These are phyloP conservation scores for Mycena galericulata DNA, from an alignment of 768 basidiomycete genomes.

Conservation along the genomic window DNA sequence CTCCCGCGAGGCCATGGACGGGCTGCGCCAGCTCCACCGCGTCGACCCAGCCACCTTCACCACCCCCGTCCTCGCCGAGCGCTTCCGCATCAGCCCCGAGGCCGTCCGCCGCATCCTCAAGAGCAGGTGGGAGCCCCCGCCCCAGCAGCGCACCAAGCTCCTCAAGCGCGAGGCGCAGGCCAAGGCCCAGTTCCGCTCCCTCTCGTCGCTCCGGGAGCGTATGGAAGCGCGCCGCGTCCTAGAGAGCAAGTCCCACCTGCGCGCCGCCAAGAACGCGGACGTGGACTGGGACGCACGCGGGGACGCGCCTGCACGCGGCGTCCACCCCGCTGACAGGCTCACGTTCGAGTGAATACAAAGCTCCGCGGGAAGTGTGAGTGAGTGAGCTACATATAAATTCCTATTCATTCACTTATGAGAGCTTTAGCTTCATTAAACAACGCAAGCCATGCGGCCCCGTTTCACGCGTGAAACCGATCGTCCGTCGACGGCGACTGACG, in stretches of 20 bases:
- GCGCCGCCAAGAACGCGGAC: background rate
- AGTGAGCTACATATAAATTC: no score
- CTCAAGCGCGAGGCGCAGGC: slow-evolving; percentile 62
- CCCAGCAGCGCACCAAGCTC: slow-evolving; percentile 62
- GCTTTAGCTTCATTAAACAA: slow-evolving; percentile 15
- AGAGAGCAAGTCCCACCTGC: slow-evolving; percentile 47
- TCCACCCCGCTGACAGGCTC: slow-evolving; percentile 12
- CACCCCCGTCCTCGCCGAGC: slow-evolving; percentile 76
- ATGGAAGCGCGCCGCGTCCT: slow-evolving; percentile 49
- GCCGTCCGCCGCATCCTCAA: slow-evolving; percentile 83
- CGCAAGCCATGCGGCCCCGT: background rate
- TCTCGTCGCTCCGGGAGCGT: slow-evolving; percentile 57
- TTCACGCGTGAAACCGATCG: background rate
- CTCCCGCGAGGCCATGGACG: slow-evolving; percentile 87
- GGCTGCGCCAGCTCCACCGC: slow-evolving; percentile 73
- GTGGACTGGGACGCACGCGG: slow-evolving; percentile 4
- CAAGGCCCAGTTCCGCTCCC: slow-evolving; percentile 52
- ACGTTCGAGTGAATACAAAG: slow-evolving; percentile 16
- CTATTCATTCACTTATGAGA: background rate
- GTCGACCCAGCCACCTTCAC: slow-evolving; percentile 74
- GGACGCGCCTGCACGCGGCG: slow-evolving; percentile 2
- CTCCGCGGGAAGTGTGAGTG: no score
- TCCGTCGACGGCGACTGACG: no score
- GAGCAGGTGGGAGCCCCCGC: slow-evolving; percentile 76
- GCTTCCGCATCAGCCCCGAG: slow-evolving; percentile 85